phyloP scores from a whole-genome alignment of 306 rosid genomes.

The Cicer cuneatum region DNA sequence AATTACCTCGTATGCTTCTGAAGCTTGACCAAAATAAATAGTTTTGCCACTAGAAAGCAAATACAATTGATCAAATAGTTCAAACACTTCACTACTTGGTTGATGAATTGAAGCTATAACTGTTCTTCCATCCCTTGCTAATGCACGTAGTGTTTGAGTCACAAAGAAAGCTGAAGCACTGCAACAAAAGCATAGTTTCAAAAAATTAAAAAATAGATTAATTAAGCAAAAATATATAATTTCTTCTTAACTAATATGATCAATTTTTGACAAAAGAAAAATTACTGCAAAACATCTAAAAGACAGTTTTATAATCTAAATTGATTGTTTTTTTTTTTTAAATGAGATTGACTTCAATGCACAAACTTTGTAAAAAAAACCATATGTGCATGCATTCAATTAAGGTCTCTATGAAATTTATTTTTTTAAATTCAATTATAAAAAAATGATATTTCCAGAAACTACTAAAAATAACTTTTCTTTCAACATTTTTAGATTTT shows the following conservation, averaged over 20 bases:
- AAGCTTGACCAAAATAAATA: slow-evolving; percentile 90
- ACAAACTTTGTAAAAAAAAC: no score
- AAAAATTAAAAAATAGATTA: not conserved
- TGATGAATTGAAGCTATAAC: slow-evolving; percentile 97
- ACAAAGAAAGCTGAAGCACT: slow-evolving; percentile 99
- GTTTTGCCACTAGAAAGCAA: slow-evolving; percentile 96
- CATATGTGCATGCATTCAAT: no score
- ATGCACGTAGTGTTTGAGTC: slow-evolving; percentile 83
- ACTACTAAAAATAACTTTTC: no score
- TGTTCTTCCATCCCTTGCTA: slow-evolving; percentile 92
- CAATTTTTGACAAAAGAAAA: no score
- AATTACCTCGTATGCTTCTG: slow-evolving; percentile 88
- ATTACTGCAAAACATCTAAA: no score
- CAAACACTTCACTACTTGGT: slow-evolving; percentile 99
- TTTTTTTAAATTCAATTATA: no score
- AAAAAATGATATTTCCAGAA: no score
- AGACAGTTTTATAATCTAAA: no score
- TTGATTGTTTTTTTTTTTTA: no score
- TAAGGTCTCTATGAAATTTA: no score
- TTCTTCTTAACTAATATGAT: not conserved
- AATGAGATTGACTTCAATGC: no score
- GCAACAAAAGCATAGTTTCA: slow-evolving; percentile 41
- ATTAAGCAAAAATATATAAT: not conserved
- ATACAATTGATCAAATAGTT: slow-evolving; percentile 85
- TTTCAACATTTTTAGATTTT: no score